Conservation (phyloP, 2,329 filamentous ascomycete genomes). For the Colletotrichum shisoi region DNA sequence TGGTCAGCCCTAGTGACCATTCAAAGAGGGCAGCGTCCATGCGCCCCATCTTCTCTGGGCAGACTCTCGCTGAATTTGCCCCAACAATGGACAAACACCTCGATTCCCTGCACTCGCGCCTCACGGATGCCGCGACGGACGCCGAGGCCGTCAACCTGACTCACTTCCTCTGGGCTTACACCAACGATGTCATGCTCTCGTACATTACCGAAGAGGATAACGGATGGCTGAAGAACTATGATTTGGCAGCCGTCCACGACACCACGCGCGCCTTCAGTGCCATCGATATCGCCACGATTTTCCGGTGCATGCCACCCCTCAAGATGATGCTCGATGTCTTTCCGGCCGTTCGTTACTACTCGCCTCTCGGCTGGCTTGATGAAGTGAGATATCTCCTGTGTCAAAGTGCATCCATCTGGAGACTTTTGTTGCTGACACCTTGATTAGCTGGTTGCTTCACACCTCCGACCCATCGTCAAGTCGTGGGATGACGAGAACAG, state of each 20-base stretch:
- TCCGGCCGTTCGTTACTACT: constrained; percentile 29
- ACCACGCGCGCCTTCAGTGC: constrained; percentile 39
- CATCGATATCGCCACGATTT: constrained; percentile 38
- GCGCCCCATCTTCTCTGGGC: constrained; percentile 38
- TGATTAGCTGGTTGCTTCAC: constrained; percentile 9
- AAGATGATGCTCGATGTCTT: constrained; percentile 33
- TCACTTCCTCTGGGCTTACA: constrained; percentile 38
- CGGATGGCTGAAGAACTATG: constrained; percentile 29
- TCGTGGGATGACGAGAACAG: constrained; percentile 25
- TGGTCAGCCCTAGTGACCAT: constrained; percentile 27
- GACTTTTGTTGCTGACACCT: neutral
- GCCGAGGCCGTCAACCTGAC: constrained; percentile 20
- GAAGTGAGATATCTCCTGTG: constrained; percentile 13
- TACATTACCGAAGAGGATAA: constrained; percentile 37
- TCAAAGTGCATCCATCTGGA: neutral
- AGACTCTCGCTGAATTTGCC: constrained; percentile 23
- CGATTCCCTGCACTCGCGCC: constrained; percentile 16
- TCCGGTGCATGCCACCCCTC: constrained; percentile 37
- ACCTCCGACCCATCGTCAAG: constrained; percentile 22
- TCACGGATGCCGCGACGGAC: constrained; percentile 6
- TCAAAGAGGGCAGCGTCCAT: constrained; percentile 33
- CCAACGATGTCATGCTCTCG: constrained; percentile 40
- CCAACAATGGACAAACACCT: constrained; percentile 25
- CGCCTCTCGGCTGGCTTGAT: constrained; percentile 40
- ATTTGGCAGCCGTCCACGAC: constrained; percentile 32